Evolutionary conservation across 129 eudicot species (phyloP).

Genomic region (Lactuca sativa): DNA sequence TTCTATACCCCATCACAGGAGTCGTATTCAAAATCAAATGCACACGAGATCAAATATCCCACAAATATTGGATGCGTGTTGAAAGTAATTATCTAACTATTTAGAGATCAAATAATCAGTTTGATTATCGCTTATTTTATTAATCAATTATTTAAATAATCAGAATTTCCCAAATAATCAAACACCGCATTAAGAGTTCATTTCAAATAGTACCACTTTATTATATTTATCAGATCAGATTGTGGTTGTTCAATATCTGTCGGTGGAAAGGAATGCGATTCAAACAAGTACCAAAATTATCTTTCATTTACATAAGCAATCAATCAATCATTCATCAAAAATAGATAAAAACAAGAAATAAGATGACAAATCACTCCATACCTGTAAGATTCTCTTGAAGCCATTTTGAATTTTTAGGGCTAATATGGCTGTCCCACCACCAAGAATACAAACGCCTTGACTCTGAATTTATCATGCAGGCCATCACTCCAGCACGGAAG

Average conservation of each 20-base stretch:
- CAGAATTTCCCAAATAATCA: neutral
- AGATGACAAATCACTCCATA: conserved; percentile 18
- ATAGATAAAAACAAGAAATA: neutral
- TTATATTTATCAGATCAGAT: neutral
- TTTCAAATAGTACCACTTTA: neutral
- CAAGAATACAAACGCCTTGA: conserved; percentile 87
- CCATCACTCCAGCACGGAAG: conserved; percentile 56
- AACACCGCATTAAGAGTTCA: neutral
- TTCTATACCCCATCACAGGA: too few relatives aligned
- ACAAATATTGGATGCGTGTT: too few relatives aligned
- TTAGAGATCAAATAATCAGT: neutral
- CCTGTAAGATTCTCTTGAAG: conserved; percentile 97
- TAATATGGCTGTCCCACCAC: conserved; percentile 99
- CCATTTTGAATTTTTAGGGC: conserved; percentile 99
- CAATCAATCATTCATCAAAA: conserved; percentile 6
- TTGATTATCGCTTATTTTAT: neutral
- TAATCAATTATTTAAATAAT: too few relatives aligned
- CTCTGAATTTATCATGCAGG: conserved; percentile 52
- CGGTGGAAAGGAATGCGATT: neutral
- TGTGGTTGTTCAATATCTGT: neutral
- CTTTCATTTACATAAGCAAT: neutral
- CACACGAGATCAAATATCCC: neutral
- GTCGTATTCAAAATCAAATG: neutral
- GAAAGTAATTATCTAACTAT: too few relatives aligned
- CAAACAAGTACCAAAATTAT: neutral